These are phyloP conservation scores for Boletus subparvulus DNA, from an alignment of 768 basidiomycete genomes.

Conservation along the genomic window DNA sequence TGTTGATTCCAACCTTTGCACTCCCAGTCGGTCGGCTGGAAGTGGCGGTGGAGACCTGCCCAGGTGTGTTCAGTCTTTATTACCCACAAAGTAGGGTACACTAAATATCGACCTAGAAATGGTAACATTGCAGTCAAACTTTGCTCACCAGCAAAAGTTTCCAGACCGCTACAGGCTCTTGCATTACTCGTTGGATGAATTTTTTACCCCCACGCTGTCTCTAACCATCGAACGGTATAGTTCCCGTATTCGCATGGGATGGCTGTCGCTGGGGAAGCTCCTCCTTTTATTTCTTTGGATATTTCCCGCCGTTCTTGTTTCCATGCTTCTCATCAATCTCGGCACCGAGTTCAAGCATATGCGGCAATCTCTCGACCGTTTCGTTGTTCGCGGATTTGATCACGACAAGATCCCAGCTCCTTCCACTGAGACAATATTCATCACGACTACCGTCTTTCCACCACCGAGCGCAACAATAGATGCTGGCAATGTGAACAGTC, in stretches of 20 bases:
- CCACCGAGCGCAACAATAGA: slow-evolving; percentile 6
- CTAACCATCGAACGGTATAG: slow-evolving; percentile 25
- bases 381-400: slow-evolving; percentile 9
- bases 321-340: slow-evolving; percentile 25
- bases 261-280: slow-evolving; percentile 10
- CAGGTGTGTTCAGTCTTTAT: slow-evolving; percentile 44
- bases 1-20: slow-evolving; percentile 70
- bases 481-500: slow-evolving; percentile 1
- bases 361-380: slow-evolving; percentile 24
- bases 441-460: slow-evolving; percentile 30
- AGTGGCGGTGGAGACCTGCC: slow-evolving; percentile 51
- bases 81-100: neutral
- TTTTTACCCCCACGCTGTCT: slow-evolving; percentile 56
- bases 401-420: slow-evolving; percentile 1
- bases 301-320: slow-evolving; percentile 15
- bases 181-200: slow-evolving; percentile 56
- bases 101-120: slow-evolving; percentile 42
- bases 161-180: slow-evolving; percentile 47
- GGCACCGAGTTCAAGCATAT: slow-evolving; percentile 28
- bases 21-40: slow-evolving; percentile 68
- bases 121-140: slow-evolving; percentile 50
- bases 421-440: slow-evolving; percentile 26
- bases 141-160: slow-evolving; percentile 47
- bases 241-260: slow-evolving; percentile 8
- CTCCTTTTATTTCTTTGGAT: slow-evolving; percentile 17